Conservation (phyloP, 495 filamentous ascomycete genomes). For the Amorphotheca resinae region DNA sequence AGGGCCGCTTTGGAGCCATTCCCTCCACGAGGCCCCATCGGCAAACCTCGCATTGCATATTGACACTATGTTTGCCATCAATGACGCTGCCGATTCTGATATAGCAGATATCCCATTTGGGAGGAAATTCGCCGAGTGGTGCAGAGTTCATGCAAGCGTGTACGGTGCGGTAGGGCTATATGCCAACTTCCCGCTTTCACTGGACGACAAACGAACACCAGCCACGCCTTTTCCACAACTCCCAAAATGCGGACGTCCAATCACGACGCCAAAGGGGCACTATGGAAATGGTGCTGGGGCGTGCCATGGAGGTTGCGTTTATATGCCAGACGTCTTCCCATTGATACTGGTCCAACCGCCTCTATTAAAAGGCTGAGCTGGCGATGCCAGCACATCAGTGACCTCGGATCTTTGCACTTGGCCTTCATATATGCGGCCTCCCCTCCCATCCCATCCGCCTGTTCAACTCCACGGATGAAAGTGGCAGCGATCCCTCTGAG, state of each 20-base stretch:
- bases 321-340: neutral
- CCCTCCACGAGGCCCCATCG: neutral
- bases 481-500: constrained; percentile 2
- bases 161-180: constrained; percentile 12
- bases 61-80: no score
- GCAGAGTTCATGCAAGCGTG: constrained; percentile 10
- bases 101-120: constrained; percentile 8
- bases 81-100: constrained; percentile 10
- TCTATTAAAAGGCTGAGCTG: neutral
- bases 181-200: constrained; percentile 3
- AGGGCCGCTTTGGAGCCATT: neutral
- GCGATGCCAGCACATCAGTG: constrained; percentile 21
- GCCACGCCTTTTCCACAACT: constrained; percentile 8
- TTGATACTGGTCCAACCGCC: constrained; percentile 19
- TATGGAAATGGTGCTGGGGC: constrained; percentile 1
- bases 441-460: constrained; percentile 8
- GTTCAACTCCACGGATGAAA: constrained; percentile 5
- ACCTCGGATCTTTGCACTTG: constrained; percentile 12
- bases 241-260: constrained; percentile 7
- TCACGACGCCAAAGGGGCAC: constrained; percentile 4
- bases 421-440: constrained; percentile 23
- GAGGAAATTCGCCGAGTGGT: constrained; percentile 16
- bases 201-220: constrained; percentile 4
- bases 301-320: neutral
- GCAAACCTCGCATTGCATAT: neutral